Base-by-base conservation (phyloP, 2,329 filamentous ascomycete species). In the Paraphoma sp. region DNA sequence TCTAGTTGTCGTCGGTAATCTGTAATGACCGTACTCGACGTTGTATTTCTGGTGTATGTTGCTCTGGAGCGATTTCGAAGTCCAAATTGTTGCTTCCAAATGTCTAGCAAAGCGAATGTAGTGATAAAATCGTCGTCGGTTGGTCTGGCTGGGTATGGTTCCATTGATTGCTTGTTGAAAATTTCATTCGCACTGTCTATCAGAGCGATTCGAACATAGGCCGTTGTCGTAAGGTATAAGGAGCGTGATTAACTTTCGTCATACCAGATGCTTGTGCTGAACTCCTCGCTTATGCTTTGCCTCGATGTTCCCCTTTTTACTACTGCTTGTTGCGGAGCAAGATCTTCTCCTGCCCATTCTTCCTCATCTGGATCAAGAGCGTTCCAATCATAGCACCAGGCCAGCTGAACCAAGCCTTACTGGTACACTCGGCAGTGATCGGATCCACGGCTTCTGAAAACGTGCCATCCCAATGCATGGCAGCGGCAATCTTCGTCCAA, bases 391-490 rank as follows among this genome's bases (percentile, higher is more conserved):
- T 62, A n/a, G 46, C 46, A 12, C 55, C 55, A n/a, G 55, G 55
- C 53, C 59, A 59, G 38, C 53, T 62, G 28, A 62, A 57, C 53
- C 55, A 62, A 7, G 59, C 59, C 45, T 59, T 62, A 46, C 55
- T 62, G 28, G 40, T 56, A 31, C 51, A 56, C 29, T 51, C 18
- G 6, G 46, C 56, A 4, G 55, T 54, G 12, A 38, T 23, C 12
- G 53, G 44, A 46, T 59, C 50, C 18, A 62, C 55, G 12, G 59
- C 59, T 48, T 59, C 59, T 10, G 51, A 29, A 43, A 56, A 62
- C 9, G 59, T 62, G 23, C 53, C 59, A 45, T 62, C 53, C 59
- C 59, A 62, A 41, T 59, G 53, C 59, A 61, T 58, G 45, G 52
- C 49, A 28, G 43, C 53, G 11, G 29, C 29, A 38, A 57, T 48